Percentiles rank a stretch among this genome's conserved stretches.
These are phyloP conservation scores for Globisporangium solare DNA, from an alignment of 352 stramenopile genomes.

Conservation along the genomic window DNA sequence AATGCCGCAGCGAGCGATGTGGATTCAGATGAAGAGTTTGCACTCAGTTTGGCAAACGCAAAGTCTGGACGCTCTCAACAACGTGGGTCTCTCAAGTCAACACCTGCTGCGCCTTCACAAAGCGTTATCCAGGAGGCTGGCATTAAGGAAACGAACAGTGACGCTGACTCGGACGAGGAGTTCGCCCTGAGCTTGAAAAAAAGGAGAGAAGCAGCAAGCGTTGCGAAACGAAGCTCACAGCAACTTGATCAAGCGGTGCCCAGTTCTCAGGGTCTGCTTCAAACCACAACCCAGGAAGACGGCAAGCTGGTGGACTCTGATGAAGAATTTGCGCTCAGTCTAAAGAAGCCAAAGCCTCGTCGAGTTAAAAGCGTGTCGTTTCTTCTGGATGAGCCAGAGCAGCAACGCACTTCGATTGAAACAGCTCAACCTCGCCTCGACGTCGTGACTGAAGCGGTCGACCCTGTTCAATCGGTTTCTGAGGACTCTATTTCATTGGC, in stretches of 20 bases:
- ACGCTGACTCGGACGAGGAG: constrained; percentile 7
- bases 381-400: background rate
- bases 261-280: too few species aligned
- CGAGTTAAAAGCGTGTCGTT: constrained; percentile 9
- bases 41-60: constrained; percentile 27
- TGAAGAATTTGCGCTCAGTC: constrained; percentile 7
- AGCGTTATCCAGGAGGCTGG: background rate
- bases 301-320: constrained; percentile 4
- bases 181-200: constrained; percentile 7
- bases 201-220: background rate
- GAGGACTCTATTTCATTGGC: too few species aligned
- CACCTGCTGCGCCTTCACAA: background rate
- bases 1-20: constrained; percentile 2
- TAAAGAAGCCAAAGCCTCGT: background rate
- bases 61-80: constrained; percentile 3
- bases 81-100: background rate
- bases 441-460: constrained; percentile 4
- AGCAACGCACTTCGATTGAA: background rate
- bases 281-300: background rate
- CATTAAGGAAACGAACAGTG: constrained; percentile 1
- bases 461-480: background rate
- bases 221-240: too few species aligned
- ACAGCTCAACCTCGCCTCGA: background rate
- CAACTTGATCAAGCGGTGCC: too few species aligned
- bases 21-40: constrained; percentile 35